Base-by-base conservation (phyloP, 495 filamentous ascomycete species). In the Podospora bellae-mahoneyi region DNA sequence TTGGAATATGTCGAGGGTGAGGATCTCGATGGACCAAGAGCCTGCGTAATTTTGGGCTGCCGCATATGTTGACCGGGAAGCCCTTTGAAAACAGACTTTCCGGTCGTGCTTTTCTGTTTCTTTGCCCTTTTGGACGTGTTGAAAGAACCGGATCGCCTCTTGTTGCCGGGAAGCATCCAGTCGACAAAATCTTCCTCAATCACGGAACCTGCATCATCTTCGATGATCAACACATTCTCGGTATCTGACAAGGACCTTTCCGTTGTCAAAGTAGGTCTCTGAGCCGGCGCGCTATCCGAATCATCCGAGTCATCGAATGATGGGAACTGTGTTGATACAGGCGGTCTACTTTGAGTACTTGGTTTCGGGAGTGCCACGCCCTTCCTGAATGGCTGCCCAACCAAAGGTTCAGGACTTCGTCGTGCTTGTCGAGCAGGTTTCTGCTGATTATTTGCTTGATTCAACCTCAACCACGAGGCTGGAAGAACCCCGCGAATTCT, bases 401-500 rank as follows among this genome's bases (percentile, higher is more conserved):
- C 74, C 5, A 73, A 72, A 19, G 60, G 76, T 18, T 76, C 78
- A 19, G 67, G 79, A 70, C 76, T 82, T 73, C 66, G 83, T 72
- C 72, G 83, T 70, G 67, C 78, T 75, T 72, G 68, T 16, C 30
- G 67, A 64, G 64, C 77, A 72, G 61, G 39, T 13, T 48, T 77
- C 61, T 65, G 57, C 61, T 66, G 71, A n/a, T 74, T 63, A 28
- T 75, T 70, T 67, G 78, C 76, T 64, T 82, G 79, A 71, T 97
- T 89, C 54, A 98, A 81, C 69, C 91, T 87, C 58, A 96, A 83
- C 90, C 91, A 97, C 3, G 94, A 97, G 5, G 94, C 94, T 48
- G 94, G 94, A 57, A 98, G 84, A 18, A 97, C 93, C 48, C 94
- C 94, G 64, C 88, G 88, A 58, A 94, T 94, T 67, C 79, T 87